Evolutionary conservation across 108 stramenopile genomes (phyloP), one percentile per base, ranked within the genome.

Genomic region (Cyclotella kingstonii): DNA sequence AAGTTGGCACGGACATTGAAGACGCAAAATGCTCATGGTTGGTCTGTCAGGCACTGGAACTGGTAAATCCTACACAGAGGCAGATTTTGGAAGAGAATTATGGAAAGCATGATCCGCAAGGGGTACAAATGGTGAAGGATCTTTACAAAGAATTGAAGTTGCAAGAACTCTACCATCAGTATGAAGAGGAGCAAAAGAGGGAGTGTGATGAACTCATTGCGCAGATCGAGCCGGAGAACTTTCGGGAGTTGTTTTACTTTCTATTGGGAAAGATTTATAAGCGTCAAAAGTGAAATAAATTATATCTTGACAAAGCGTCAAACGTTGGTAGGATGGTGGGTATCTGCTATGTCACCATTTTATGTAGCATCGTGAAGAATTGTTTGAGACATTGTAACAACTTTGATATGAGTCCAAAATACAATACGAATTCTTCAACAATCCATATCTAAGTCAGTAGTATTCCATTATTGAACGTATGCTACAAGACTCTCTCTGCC

Each of bases 1-100:
- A 99, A 80, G 76, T 99, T 51, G 99, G 99, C 25, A 99, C 99
- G n/a, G 99, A 99, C 59, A 99, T 99, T 79, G 89, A 97, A 72
- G 99, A 99, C 74, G 95, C 93, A 74, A 99, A 99, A 80, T 99
- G 99, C 77, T 90, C 88, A 17, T 99, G 99, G 99, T 77, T 98
- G 6, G 91, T 98, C 18, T 88, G 90, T 51, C 85, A 95, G 71
- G 97, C 97, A 8, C 60, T 86, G 49, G 73, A 82, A 47, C 23
- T 60, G 19, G 85, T 64, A 14, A 70, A 41, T 23, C 63, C 56
- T 7, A 73, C 78, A 27, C 84, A 87, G 63, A 73, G 63, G 67
- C 52, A 80, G 53, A 45, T 80, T 36, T 78, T 97, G 46, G 53
- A 82, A 45, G 60, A 76, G 10, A 60, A 98, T 89, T 98, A 98